These are phyloP conservation scores for Mediolabrus comicus DNA, from an alignment of 108 stramenopile genomes.

Conservation along the genomic window DNA sequence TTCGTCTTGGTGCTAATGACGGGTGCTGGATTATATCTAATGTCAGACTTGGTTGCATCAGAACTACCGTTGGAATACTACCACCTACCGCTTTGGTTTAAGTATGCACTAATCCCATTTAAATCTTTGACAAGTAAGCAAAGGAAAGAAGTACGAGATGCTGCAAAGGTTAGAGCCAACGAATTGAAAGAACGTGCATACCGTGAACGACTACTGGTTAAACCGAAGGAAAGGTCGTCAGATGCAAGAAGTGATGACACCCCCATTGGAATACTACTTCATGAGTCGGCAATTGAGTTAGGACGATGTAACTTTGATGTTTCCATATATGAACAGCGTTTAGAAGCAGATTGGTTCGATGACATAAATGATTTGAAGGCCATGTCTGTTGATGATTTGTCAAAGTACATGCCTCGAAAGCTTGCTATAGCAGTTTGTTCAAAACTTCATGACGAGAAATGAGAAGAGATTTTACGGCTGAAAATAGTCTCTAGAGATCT, in stretches of 20 bases:
- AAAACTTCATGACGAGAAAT: no score
- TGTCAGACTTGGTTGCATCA: background rate
- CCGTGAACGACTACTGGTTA: background rate
- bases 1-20: background rate
- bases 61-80: background rate
- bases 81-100: background rate
- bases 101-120: background rate
- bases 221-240: no score
- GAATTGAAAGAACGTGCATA: background rate
- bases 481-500: no score
- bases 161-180: background rate
- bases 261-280: background rate
- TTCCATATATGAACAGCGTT: background rate
- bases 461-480: no score
- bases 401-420: background rate
- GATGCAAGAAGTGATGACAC: no score
- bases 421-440: background rate
- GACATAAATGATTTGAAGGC: background rate
- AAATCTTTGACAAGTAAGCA: background rate
- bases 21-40: background rate
- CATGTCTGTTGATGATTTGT: background rate
- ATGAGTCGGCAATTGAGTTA: background rate
- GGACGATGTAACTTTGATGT: background rate
- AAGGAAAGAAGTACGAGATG: background rate
- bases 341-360: background rate